A percentile compares a stretch with the other conserved stretches of the same genome.
These are phyloP conservation scores for Volvox reticuliferus DNA, from an alignment of 139 green algal genomes.

Conservation along the genomic window DNA sequence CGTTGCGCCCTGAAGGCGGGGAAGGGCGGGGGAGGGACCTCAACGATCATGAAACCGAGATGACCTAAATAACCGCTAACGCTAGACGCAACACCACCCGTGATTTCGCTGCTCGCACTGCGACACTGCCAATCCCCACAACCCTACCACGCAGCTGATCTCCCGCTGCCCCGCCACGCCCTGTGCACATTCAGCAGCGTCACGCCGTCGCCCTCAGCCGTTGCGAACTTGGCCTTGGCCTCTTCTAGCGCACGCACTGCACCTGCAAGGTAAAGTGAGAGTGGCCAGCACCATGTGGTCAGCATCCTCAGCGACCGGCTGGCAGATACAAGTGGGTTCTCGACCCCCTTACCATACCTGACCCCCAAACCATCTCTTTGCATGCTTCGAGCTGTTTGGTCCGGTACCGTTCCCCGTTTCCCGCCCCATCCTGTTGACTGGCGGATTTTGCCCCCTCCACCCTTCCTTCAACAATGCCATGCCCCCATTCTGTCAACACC, in stretches of 20 bases:
- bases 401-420: not conserved
- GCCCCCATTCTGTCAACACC: not conserved
- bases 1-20: slow-evolving; percentile 50
- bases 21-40: not conserved
- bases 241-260: slow-evolving; percentile 58
- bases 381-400: not conserved
- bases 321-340: too few species aligned
- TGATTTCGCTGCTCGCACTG: too few species aligned
- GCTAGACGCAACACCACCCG: too few species aligned
- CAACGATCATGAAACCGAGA: too few species aligned
- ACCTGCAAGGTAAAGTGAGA: slow-evolving; percentile 4
- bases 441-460: too few species aligned
- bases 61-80: too few species aligned
- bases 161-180: slow-evolving; percentile 79
- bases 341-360: not conserved
- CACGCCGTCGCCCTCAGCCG: slow-evolving; percentile 80
- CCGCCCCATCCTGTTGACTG: not conserved
- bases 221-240: slow-evolving; percentile 78
- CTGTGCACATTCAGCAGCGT: slow-evolving; percentile 85
- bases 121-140: too few species aligned
- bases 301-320: too few species aligned
- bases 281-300: too few species aligned
- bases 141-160: slow-evolving; percentile 58
- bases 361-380: too few species aligned
- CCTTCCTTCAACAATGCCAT: not conserved